Evolutionary conservation across 2,329 filamentous ascomycete species (phyloP).

Genomic region (Teratosphaeria viscida): DNA sequence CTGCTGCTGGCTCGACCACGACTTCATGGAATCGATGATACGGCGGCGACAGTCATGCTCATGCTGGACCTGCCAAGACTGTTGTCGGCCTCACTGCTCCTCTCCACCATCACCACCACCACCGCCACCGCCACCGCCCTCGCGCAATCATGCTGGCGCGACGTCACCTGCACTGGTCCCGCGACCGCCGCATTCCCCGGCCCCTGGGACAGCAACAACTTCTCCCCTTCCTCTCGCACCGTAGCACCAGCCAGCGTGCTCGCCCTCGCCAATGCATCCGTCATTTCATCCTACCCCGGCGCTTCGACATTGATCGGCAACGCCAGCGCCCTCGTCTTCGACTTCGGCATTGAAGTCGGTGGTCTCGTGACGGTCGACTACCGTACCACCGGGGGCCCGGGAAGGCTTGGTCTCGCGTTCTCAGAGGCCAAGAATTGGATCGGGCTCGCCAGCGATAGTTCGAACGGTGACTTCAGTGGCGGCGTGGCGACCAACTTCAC

Average conservation of each 20-base stretch:
- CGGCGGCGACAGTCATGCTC: not conserved
- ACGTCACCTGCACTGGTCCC: conserved; percentile 44
- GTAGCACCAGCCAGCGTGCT: conserved; percentile 38
- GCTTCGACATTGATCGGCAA: conserved; percentile 31
- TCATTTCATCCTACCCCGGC: conserved; percentile 24
- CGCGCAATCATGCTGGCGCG: conserved; percentile 41
- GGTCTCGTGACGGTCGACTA: conserved; percentile 46
- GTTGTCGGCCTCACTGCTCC: not conserved
- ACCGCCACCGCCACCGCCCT: not conserved
- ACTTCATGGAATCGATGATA: no score
- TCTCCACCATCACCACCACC: not conserved
- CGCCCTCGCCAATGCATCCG: conserved; percentile 23
- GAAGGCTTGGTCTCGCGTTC: conserved; percentile 31
- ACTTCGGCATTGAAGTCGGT: conserved; percentile 50
- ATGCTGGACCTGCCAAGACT: not conserved
- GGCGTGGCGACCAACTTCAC: conserved; percentile 3
- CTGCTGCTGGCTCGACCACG: no score
- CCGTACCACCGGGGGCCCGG: conserved; percentile 29
- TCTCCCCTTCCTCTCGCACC: conserved; percentile 42
- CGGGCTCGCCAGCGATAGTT: conserved; percentile 34
- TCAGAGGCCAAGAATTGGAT: conserved; percentile 34
- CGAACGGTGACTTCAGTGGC: conserved; percentile 28
- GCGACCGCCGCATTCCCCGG: conserved; percentile 43
- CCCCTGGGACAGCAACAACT: conserved; percentile 49
- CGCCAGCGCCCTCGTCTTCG: conserved; percentile 45